Conservation (phyloP, 805 yeast species). For the Candida nitratophila region DNA sequence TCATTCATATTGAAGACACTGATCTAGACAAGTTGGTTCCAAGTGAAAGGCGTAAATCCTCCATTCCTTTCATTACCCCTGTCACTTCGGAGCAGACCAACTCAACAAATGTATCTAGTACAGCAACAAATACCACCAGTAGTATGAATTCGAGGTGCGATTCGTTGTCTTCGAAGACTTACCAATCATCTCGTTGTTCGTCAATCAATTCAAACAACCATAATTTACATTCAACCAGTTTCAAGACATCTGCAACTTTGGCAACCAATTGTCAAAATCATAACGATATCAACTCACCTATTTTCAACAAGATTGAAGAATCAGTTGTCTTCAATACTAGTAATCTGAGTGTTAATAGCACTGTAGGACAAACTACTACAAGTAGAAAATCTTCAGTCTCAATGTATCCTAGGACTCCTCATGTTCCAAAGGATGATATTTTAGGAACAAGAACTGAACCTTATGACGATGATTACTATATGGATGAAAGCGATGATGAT, state of each 20-base stretch:
- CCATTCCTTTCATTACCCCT: conserved; percentile 5
- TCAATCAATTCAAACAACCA: background rate
- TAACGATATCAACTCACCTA: conserved; percentile 1
- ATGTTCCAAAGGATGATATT: background rate
- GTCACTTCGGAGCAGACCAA: background rate
- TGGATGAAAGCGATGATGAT: background rate
- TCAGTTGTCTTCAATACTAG: background rate
- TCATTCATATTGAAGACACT: conserved; percentile 3
- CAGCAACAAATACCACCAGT: conserved; percentile 5
- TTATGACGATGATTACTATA: background rate
- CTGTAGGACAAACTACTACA: background rate
- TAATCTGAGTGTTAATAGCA: background rate
- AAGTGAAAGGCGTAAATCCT: conserved; percentile 4
- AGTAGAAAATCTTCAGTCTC: background rate
- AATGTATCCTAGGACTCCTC: background rate
- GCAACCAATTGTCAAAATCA: conserved; percentile 5
- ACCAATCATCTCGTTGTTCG: background rate
- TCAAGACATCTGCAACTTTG: conserved; percentile 7
- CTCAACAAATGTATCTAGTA: conserved; percentile 6
- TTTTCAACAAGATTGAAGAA: background rate
- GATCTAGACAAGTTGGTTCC: conserved; percentile 9
- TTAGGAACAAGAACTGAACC: background rate
- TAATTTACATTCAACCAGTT: conserved; percentile 1
- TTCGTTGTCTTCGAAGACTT: conserved; percentile 6
- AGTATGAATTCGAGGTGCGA: conserved; percentile 14